Percentiles rank a stretch among this genome's conserved stretches.
These are phyloP conservation scores for Ceratobasidium sp. DNA, from an alignment of 1,284 basidiomycete genomes.

Conservation along the genomic window DNA sequence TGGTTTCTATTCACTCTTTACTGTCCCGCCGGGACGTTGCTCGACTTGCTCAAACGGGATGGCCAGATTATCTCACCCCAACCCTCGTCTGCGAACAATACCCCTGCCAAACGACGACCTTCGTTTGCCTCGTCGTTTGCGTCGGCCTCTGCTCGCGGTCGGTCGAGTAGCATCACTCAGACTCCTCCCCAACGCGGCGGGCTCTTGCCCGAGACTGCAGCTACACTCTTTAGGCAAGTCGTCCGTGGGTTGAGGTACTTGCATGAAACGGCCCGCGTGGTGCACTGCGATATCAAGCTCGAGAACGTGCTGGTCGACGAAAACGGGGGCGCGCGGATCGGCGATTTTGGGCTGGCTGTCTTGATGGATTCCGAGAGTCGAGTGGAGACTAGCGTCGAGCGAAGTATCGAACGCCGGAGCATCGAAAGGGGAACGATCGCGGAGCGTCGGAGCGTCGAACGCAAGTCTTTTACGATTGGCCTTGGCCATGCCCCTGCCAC, in stretches of 20 bases:
- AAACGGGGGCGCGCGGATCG: constrained; percentile 80
- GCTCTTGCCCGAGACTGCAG: constrained; percentile 72
- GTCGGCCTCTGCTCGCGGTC: constrained; percentile 4
- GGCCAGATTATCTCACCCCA: constrained; percentile 54
- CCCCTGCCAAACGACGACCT: constrained; percentile 19
- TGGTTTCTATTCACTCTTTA: constrained; percentile 87
- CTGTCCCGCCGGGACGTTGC: constrained; percentile 86
- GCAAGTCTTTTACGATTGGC: neutral
- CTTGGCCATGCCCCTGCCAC: constrained; percentile 30
- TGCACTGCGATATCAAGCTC: constrained; percentile 95
- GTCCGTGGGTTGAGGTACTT: constrained; percentile 87
- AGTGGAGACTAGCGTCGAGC: constrained; percentile 15
- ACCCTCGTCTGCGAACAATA: constrained; percentile 9
- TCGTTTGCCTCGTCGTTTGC: constrained; percentile 33
- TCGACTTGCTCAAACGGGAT: constrained; percentile 82
- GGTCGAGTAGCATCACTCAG: constrained; percentile 26
- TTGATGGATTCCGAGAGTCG: constrained; percentile 59
- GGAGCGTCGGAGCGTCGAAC: constrained; percentile 15
- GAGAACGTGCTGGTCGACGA: constrained; percentile 96
- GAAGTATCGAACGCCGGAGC: constrained; percentile 12
- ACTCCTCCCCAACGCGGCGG: constrained; percentile 63
- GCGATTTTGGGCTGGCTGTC: constrained; percentile 85
- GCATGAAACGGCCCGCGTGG: constrained; percentile 79
- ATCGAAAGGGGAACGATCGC: neutral
- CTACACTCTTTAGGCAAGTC: constrained; percentile 91